Percentiles rank a stretch among this genome's conserved stretches.
Conservation (phyloP, 805 yeast species). For the Wickerhamomyces chambardii region DNA sequence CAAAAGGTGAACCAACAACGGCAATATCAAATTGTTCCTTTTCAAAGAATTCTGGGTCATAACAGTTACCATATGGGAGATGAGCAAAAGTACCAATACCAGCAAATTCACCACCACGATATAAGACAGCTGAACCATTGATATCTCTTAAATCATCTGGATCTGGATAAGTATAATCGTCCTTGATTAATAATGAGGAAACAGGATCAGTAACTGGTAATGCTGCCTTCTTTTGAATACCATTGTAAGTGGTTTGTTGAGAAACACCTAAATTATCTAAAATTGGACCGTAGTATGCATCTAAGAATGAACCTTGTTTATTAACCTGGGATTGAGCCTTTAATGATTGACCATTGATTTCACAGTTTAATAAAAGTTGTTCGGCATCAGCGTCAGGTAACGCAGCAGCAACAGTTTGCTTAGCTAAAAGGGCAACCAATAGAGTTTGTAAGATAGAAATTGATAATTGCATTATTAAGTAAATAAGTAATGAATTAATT, state of each 20-base stretch:
- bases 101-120: constrained; percentile 36
- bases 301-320: constrained; percentile 21
- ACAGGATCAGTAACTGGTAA: constrained; percentile 19
- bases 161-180: constrained; percentile 24
- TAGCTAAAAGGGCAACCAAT: constrained; percentile 5
- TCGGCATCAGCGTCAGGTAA: constrained; percentile 13
- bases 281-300: constrained; percentile 24
- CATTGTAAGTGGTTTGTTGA: constrained; percentile 12
- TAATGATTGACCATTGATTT: constrained; percentile 2
- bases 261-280: constrained; percentile 19
- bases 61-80: constrained; percentile 36
- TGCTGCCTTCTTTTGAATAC: constrained; percentile 18
- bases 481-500: no score
- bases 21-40: constrained; percentile 34
- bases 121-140: constrained; percentile 27
- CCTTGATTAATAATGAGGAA: constrained; percentile 21
- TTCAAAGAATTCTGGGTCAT: constrained; percentile 27
- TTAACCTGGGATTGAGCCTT: not conserved
- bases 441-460: constrained; percentile 7
- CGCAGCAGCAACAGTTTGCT: constrained; percentile 11
- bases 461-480: constrained; percentile 14
- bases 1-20: constrained; percentile 47
- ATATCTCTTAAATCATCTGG: constrained; percentile 28
- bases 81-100: constrained; percentile 51
- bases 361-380: constrained; percentile 16